Base-by-base conservation (phyloP, 805 yeast species). In the Monosporozyma solicola region DNA sequence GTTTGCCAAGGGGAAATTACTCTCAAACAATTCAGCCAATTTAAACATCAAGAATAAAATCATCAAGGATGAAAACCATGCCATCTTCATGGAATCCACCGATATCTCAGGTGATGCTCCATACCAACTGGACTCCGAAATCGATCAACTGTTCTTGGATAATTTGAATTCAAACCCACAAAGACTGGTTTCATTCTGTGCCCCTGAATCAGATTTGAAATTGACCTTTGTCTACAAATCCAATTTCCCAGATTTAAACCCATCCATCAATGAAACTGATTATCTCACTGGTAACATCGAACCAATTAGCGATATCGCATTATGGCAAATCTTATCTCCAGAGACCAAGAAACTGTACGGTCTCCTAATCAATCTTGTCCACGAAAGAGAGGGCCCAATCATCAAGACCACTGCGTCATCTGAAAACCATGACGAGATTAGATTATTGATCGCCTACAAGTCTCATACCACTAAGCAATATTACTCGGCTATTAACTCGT, bases 401-500 rank as follows among this genome's bases (percentile, higher is more conserved):
- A 89, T 94, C 63, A 91, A 85, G 71, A 87, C 89, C 65, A 84
- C 83, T 62, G 61, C 61, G 33, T 84, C 92, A 54, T 76, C 87
- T 53, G 89, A 87, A 60, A 84, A 85, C 58, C 76, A 84, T 9
- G 85, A 84, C 55, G 98, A 92, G 71, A 85, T 86, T 65, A 79
- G 98, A 65, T 82, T 92, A 55, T 81, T 94, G 49, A 85, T 94
- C 63, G 98, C 96, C 47, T 92, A 80, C 74, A 85, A 84, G 61
- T 90, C 86, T 67, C 82, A 83, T 57, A 76, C 95, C 27, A 84
- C 97, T 11, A 85, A 94, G 48, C 84, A 89, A 59, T 92, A 85
- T 74, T 88, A 84, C 70, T 82, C 95, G 37, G 95, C 97, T 22
- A 77, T 92, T 56, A 79, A 88, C 50, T 86, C 91, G 57, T 77